Percentiles rank a stretch among this genome's conserved stretches.
Conservation (phyloP, 2,329 filamentous ascomycete genomes). For the Penicillium sclerotiorum region DNA sequence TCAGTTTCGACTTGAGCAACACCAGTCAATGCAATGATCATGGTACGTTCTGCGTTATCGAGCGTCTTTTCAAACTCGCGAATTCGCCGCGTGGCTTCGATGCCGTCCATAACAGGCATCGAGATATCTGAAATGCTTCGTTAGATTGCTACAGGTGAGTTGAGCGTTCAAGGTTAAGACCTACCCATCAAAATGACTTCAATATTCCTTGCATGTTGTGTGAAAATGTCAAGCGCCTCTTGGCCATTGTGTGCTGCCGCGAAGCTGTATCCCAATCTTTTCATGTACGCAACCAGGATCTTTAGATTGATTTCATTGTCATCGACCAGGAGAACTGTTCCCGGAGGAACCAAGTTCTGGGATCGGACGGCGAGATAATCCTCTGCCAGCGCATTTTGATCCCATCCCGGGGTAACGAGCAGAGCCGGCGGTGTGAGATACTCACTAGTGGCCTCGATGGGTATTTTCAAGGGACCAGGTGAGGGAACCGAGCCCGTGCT, state of each 20-base stretch:
- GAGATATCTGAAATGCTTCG: conserved; percentile 30
- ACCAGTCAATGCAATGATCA: conserved; percentile 10
- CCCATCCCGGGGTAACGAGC: background rate
- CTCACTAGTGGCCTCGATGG: background rate
- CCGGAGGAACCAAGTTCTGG: background rate
- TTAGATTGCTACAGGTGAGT: background rate
- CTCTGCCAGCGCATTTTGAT: background rate
- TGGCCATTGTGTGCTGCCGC: conserved; percentile 38
- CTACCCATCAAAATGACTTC: conserved; percentile 23
- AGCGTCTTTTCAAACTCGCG: conserved; percentile 16
- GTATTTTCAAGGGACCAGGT: background rate
- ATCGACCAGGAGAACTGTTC: conserved; percentile 37
- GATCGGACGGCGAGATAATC: background rate
- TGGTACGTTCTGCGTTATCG: background rate
- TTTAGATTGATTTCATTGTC: conserved; percentile 42
- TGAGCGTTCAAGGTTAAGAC: background rate
- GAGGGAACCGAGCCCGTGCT: background rate
- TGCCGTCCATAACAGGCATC: conserved; percentile 41
- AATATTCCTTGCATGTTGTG: conserved; percentile 8
- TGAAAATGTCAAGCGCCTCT: conserved; percentile 37
- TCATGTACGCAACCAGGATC: conserved; percentile 35
- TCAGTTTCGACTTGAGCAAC: conserved; percentile 9
- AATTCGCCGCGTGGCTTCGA: conserved; percentile 34
- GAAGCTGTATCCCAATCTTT: conserved; percentile 32
- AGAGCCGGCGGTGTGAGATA: background rate